Percentiles rank a stretch among this genome's conserved stretches.
phyloP scores from a whole-genome alignment of 2,329 filamentous ascomycete species.

The Scytalidium sp. region DNA sequence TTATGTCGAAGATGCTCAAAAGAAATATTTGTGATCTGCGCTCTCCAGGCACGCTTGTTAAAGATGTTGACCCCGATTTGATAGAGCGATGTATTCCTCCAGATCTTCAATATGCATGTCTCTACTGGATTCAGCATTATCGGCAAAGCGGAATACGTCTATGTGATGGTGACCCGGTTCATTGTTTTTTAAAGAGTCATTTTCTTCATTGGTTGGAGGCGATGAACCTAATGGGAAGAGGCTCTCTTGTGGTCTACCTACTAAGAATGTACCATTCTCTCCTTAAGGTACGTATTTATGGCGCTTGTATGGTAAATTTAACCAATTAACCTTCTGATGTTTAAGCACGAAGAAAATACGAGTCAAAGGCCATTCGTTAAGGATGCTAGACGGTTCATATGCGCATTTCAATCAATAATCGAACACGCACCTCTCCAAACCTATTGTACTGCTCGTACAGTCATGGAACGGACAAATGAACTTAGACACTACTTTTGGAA shows the following conservation, averaged over 20 bases:
- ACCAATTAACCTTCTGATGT: neutral
- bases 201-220: constrained; percentile 30
- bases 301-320: neutral
- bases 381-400: constrained; percentile 16
- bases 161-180: constrained; percentile 24
- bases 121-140: constrained; percentile 22
- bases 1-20: constrained; percentile 9
- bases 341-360: neutral
- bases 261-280: neutral
- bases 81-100: constrained; percentile 11
- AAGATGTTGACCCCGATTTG: constrained; percentile 2
- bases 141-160: constrained; percentile 23
- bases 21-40: constrained; percentile 17
- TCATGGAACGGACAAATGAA: constrained; percentile 16
- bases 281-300: neutral
- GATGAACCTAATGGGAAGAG: neutral
- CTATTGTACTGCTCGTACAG: constrained; percentile 22
- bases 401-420: constrained; percentile 7
- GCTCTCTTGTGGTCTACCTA: neutral
- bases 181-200: constrained; percentile 33
- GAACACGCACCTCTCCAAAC: constrained; percentile 17
- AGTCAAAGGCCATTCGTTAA: constrained; percentile 7
- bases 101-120: constrained; percentile 21
- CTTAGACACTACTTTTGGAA: constrained; percentile 15
- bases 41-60: constrained; percentile 6